These are phyloP conservation scores for Viola pubescens DNA, from an alignment of 441 rosid genomes.

Conservation along the genomic window DNA sequence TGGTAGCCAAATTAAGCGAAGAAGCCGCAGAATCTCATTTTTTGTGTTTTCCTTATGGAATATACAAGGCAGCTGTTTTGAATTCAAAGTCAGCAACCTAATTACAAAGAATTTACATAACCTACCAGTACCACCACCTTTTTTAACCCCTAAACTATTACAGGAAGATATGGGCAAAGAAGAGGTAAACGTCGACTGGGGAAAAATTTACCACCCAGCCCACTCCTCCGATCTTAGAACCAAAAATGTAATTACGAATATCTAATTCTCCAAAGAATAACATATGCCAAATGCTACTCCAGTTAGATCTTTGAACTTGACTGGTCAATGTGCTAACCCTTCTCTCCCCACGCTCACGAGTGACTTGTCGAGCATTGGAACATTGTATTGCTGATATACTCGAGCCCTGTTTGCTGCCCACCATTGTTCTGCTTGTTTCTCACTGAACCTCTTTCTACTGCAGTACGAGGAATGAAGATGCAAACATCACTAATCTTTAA, in stretches of 20 bases:
- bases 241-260: slow-evolving; percentile 14
- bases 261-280: slow-evolving; percentile 3
- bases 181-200: background rate
- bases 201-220: slow-evolving; percentile 1
- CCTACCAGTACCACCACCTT: slow-evolving; percentile 8
- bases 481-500: background rate
- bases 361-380: slow-evolving; percentile 57
- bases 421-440: slow-evolving; percentile 92
- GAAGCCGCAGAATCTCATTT: background rate
- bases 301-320: slow-evolving; percentile 8
- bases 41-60: too few relatives aligned
- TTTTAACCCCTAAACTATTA: slow-evolving; percentile 14
- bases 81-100: slow-evolving; percentile 24
- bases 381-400: slow-evolving; percentile 78
- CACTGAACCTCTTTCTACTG: slow-evolving; percentile 82
- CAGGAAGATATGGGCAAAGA: background rate
- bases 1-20: too few relatives aligned
- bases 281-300: background rate
- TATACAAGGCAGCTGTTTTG: slow-evolving; percentile 31
- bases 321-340: slow-evolving; percentile 47
- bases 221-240: slow-evolving; percentile 13
- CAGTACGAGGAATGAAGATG: slow-evolving; percentile 6
- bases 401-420: slow-evolving; percentile 88
- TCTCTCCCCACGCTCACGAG: slow-evolving; percentile 49
- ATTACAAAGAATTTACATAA: slow-evolving; percentile 34